Evolutionary conservation across 2,329 filamentous ascomycete species (phyloP).

Genomic region (Escovopsis sp.): DNA sequence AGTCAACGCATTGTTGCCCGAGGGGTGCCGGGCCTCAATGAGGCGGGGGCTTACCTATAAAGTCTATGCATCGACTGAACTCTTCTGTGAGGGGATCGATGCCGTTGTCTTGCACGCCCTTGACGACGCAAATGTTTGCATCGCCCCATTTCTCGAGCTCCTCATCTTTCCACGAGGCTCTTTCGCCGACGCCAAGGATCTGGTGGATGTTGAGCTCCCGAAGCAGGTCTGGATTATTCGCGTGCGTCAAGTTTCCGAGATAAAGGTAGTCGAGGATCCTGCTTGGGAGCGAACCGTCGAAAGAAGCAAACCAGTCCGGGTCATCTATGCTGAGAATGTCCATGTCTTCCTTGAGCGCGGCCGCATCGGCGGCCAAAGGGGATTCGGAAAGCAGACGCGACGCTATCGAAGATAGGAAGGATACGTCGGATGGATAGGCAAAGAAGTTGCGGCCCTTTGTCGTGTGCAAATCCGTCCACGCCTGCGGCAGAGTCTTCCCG

Average conservation of each 20-base stretch:
- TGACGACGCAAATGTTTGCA: conserved; percentile 67
- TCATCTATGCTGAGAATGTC: conserved; percentile 38
- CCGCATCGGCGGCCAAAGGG: conserved; percentile 35
- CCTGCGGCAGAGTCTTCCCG: conserved; percentile 62
- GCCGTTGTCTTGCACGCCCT: conserved; percentile 88
- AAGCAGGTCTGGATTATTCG: conserved; percentile 81
- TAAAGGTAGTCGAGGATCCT: conserved; percentile 90
- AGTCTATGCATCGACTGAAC: conserved; percentile 72
- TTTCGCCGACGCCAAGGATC: conserved; percentile 84
- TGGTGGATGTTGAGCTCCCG: conserved; percentile 68
- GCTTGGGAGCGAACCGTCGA: conserved; percentile 85
- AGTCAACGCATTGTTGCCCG: too few relatives aligned
- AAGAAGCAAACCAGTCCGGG: conserved; percentile 64
- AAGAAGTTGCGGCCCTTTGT: conserved; percentile 84
- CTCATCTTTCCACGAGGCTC: conserved; percentile 61
- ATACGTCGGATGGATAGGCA: conserved; percentile 81
- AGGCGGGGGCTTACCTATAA: conserved; percentile 64
- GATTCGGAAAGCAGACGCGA: conserved; percentile 59
- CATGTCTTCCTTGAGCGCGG: conserved; percentile 30
- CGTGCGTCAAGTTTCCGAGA: conserved; percentile 80
- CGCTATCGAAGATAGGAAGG: conserved; percentile 62
- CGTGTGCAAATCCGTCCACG: conserved; percentile 76
- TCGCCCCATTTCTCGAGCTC: conserved; percentile 57
- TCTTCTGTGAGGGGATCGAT: conserved; percentile 82
- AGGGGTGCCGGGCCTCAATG: too few relatives aligned